phyloP scores from a whole-genome alignment of 192 early-diverging fungal species.

The Entophlyctis luteolus region DNA sequence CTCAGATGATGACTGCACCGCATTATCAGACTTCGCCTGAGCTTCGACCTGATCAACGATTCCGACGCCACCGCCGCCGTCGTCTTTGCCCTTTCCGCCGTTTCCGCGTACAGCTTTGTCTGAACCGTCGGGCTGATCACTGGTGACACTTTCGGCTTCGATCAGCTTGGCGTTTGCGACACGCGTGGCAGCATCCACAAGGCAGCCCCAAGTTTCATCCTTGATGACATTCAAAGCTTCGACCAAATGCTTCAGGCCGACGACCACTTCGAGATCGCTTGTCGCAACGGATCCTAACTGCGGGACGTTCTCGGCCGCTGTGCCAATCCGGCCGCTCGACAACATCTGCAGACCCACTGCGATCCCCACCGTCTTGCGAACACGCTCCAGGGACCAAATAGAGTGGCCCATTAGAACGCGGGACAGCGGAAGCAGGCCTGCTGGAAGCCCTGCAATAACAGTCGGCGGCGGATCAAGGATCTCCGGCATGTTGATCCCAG shows the following conservation, averaged over 20 bases:
- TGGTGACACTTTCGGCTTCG: background rate
- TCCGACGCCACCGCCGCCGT: background rate
- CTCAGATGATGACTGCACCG: background rate
- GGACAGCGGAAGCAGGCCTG: background rate
- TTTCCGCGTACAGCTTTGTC: background rate
- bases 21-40: background rate
- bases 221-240: conserved; percentile 21
- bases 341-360: conserved; percentile 28
- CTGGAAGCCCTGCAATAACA: conserved; percentile 14
- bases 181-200: background rate
- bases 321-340: background rate
- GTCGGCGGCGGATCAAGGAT: background rate
- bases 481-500: conserved; percentile 8
- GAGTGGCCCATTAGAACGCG: conserved; percentile 12
- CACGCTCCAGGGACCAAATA: conserved; percentile 23
- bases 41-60: background rate
- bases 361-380: conserved; percentile 22
- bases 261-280: background rate
- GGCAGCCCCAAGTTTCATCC: conserved; percentile 17
- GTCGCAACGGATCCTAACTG: background rate
- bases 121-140: background rate
- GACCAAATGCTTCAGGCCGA: background rate
- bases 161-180: background rate
- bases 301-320: background rate
- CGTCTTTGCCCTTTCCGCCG: background rate